Evolutionary conservation across 2,329 filamentous ascomycete genomes (phyloP), one percentile per base, ranked within the genome.

Genomic region (Magnaporthiopsis poae): DNA sequence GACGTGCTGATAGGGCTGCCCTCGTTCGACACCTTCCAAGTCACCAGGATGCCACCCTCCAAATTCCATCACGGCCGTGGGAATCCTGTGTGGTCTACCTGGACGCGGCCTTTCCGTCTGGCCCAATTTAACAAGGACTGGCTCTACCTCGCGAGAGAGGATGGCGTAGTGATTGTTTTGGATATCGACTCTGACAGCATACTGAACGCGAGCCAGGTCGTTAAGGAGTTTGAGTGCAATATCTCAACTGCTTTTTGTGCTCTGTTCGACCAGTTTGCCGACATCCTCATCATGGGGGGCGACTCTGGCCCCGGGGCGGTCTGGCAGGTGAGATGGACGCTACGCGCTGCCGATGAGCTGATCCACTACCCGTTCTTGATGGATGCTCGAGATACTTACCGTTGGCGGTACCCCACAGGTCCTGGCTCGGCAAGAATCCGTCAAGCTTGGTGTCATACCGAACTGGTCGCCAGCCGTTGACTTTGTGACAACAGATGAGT

Each of bases 91-190:
- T 97, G 92, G 90, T 90, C 89, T 3, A 86, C 90, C 31, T 99
- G 94, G 93, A 87, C 91, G 35, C 86, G 91, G 68, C 90, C 92
- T 1, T 84, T 86, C 68, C 87, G 94, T 9, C 83, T 87, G 31
- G 83, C 83, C 68, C 77, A 80, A 15, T 89, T 88, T 66, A 82
- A 80, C 25, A 86, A 88, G 52, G 95, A 98, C 73, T 87, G 89
- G 68, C 87, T 98, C 63, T 96, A 95, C 73, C 80, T 99, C 21
- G 90, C 90, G 13, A 87, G 93, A 66, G 94, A 98, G 77, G 94
- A 98, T 73, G 95, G 95, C 3, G 80, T 88, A 63, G 83, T 97
- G 12, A 84, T 88, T 66, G 90, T 89, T 69, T 77, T 94, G 5
- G 88, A 92, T 70, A 86, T 91, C 67, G 84, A 85, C 61, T 82